Conservation (phyloP, 805 yeast species). For the Clavispora santaluciae region DNA sequence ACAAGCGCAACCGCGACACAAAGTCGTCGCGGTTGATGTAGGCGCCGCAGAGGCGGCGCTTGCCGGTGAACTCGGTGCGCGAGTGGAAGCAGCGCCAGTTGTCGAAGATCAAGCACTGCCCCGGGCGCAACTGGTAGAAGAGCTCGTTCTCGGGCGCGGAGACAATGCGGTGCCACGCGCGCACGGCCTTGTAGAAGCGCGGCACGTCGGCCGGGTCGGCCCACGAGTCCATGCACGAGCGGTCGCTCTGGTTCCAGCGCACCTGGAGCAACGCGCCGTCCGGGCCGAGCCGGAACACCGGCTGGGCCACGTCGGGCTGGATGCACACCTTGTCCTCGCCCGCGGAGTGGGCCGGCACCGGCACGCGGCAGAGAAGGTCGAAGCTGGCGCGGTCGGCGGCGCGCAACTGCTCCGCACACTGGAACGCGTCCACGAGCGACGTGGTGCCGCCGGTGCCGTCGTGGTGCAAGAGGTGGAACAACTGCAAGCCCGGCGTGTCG, state of each 20-base stretch:
- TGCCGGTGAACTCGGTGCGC: slow-evolving; percentile 61
- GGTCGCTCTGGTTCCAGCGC: slow-evolving; percentile 68
- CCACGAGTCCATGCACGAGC: slow-evolving; percentile 55
- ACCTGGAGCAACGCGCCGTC: slow-evolving; percentile 54
- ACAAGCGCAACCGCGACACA: slow-evolving; percentile 37
- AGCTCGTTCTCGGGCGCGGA: slow-evolving; percentile 46
- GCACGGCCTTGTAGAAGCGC: slow-evolving; percentile 52
- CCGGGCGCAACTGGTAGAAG: slow-evolving; percentile 55
- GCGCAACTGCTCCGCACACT: slow-evolving; percentile 49
- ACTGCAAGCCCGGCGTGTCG: slow-evolving; percentile 66
- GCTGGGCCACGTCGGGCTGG: slow-evolving; percentile 52
- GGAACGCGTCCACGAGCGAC: slow-evolving; percentile 62
- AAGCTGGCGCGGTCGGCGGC: slow-evolving; percentile 46
- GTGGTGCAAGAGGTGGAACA: slow-evolving; percentile 60
- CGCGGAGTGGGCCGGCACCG: slow-evolving; percentile 69
- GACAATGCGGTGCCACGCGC: slow-evolving; percentile 52
- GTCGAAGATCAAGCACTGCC: slow-evolving; percentile 62
- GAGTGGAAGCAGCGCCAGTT: slow-evolving; percentile 73
- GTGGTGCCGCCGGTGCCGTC: slow-evolving; percentile 68
- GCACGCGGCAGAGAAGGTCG: slow-evolving; percentile 43
- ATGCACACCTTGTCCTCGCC: slow-evolving; percentile 63
- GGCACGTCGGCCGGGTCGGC: slow-evolving; percentile 46
- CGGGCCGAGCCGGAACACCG: slow-evolving; percentile 51
- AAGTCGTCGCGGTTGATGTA: slow-evolving; percentile 67
- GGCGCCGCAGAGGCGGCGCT: slow-evolving; percentile 69